A percentile compares a stretch with the other conserved stretches of the same genome.
Evolutionary conservation across 805 yeast genomes (phyloP).

Genomic region (Osmozyma mogii): DNA sequence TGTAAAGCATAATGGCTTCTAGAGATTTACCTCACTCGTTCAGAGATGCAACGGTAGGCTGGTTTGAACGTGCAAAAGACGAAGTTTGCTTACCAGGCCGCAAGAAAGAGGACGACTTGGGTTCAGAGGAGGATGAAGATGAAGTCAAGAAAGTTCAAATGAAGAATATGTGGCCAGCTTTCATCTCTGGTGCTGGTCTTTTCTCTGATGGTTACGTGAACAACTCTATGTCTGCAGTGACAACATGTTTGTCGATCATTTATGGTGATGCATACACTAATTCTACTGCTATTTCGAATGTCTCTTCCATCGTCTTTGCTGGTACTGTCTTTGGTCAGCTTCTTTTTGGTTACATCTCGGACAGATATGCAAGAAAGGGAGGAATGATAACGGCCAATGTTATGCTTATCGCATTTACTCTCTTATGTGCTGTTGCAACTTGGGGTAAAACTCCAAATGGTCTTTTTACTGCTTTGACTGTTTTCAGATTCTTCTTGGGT

Average conservation of each 20-base stretch:
- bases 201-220: slow-evolving; percentile 92
- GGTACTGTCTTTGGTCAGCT: slow-evolving; percentile 90
- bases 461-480: slow-evolving; percentile 74
- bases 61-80: slow-evolving; percentile 9
- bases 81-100: slow-evolving; percentile 6
- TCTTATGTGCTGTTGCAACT: slow-evolving; percentile 51
- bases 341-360: slow-evolving; percentile 72
- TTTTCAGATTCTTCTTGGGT: slow-evolving; percentile 82
- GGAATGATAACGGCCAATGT: slow-evolving; percentile 78
- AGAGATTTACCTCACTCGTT: slow-evolving; percentile 14
- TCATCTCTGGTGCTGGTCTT: slow-evolving; percentile 76
- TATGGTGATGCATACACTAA: slow-evolving; percentile 57
- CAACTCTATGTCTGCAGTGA: slow-evolving; percentile 72
- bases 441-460: slow-evolving; percentile 81
- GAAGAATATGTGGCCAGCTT: slow-evolving; percentile 24
- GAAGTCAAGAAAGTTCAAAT: slow-evolving; percentile 12
- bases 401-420: slow-evolving; percentile 68
- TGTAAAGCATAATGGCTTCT: slow-evolving; percentile 10
- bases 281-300: slow-evolving; percentile 69
- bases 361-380: slow-evolving; percentile 67
- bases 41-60: slow-evolving; percentile 7
- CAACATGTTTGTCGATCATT: slow-evolving; percentile 56
- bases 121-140: too few relatives aligned
- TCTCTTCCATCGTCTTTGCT: slow-evolving; percentile 81
- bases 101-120: slow-evolving; percentile 5